Evolutionary conservation across 225 moss, liverwort and hornwort species (phyloP).

Genomic region (Asterella californica): DNA sequence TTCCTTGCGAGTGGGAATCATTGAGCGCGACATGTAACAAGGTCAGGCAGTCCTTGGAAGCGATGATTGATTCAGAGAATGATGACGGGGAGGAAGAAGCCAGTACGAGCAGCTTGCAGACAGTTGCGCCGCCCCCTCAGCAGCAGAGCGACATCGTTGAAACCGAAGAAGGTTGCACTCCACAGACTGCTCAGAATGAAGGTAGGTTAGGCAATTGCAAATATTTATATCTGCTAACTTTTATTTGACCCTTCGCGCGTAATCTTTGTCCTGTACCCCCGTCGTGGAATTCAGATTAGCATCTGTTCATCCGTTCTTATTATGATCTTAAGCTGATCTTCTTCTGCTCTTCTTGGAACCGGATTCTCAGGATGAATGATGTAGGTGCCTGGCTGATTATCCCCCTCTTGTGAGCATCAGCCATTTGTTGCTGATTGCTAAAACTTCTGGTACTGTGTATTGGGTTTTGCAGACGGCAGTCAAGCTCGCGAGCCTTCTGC

Average conservation of each 20-base stretch:
- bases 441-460: not conserved
- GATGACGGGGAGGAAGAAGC: slow-evolving; percentile 1
- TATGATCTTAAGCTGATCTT: not conserved
- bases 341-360: not conserved
- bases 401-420: not conserved
- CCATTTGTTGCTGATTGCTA: not conserved
- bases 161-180: not conserved
- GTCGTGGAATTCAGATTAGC: not conserved
- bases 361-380: not conserved
- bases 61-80: not conserved
- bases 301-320: not conserved
- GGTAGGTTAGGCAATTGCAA: not conserved
- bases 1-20: not conserved
- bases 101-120: not conserved
- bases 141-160: not conserved
- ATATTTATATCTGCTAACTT: not conserved
- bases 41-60: not conserved
- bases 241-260: not conserved
- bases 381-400: not conserved
- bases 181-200: not conserved
- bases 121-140: not conserved
- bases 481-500: not conserved
- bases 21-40: not conserved
- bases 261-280: not conserved
- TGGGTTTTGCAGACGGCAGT: slow-evolving; percentile 14